Conservation (phyloP, 768 basidiomycete species). For the Pholiota molesta region DNA sequence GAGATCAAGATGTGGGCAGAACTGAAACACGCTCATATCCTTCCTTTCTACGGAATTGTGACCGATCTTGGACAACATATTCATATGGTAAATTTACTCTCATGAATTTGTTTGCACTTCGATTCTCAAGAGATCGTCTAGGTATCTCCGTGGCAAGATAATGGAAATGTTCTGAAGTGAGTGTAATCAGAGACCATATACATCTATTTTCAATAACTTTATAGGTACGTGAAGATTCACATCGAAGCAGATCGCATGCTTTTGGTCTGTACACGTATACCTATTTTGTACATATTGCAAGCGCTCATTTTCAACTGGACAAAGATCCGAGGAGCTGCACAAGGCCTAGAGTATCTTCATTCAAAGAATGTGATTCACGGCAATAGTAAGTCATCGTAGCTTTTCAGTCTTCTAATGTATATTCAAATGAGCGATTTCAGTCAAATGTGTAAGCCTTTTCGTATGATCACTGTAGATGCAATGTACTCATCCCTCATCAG, state of each 20-base stretch:
- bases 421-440: slow-evolving; percentile 29
- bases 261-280: slow-evolving; percentile 37
- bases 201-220: neutral
- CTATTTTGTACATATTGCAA: neutral
- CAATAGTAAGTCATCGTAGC: slow-evolving; percentile 46
- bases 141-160: slow-evolving; percentile 65
- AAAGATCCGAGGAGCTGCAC: slow-evolving; percentile 56
- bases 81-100: slow-evolving; percentile 42
- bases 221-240: slow-evolving; percentile 44
- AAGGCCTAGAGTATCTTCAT: slow-evolving; percentile 62
- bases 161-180: slow-evolving; percentile 58
- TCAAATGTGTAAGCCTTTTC: slow-evolving; percentile 57
- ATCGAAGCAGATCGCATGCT: slow-evolving; percentile 40
- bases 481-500: slow-evolving; percentile 29
- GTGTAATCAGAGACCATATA: slow-evolving; percentile 10
- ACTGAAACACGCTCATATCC: slow-evolving; percentile 52
- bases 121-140: neutral
- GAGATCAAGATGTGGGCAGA: slow-evolving; percentile 59
- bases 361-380: slow-evolving; percentile 56
- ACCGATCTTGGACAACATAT: slow-evolving; percentile 53
- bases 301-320: neutral
- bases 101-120: neutral
- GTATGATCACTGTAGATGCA: slow-evolving; percentile 2
- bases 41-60: slow-evolving; percentile 60
- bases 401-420: neutral